A percentile compares a stretch with the other conserved stretches of the same genome.
phyloP scores from a whole-genome alignment of 768 basidiomycete genomes.

The Leccinum variicolor region DNA sequence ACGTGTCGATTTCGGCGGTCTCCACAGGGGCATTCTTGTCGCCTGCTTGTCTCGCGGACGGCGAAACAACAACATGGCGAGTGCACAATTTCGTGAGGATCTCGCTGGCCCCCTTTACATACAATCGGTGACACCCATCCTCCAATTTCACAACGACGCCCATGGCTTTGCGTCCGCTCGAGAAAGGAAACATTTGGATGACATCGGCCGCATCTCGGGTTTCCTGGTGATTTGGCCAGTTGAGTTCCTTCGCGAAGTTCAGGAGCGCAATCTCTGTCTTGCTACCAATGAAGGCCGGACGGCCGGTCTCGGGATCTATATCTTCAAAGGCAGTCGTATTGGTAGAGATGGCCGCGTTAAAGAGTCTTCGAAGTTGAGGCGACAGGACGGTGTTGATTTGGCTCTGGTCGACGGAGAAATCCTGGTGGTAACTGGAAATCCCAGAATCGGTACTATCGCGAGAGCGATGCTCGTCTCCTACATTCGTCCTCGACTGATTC shows the following conservation, averaged over 20 bases:
- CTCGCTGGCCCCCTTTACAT: constrained; percentile 93
- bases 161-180: constrained; percentile 92
- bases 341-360: constrained; percentile 84
- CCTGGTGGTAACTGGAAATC: constrained; percentile 45
- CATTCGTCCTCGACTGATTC: constrained; percentile 70
- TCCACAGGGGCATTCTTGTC: constrained; percentile 40
- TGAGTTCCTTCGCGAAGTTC: constrained; percentile 75
- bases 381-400: constrained; percentile 65
- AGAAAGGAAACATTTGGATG: constrained; percentile 91
- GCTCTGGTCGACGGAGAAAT: constrained; percentile 84
- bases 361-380: constrained; percentile 54
- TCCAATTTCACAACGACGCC: constrained; percentile 72
- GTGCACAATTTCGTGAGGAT: constrained; percentile 79
- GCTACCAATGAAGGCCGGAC: constrained; percentile 73
- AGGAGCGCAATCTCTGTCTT: constrained; percentile 96
- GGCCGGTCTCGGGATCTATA: constrained; percentile 54
- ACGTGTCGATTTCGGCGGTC: constrained; percentile 57
- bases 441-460: constrained; percentile 31
- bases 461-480: constrained; percentile 45
- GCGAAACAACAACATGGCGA: constrained; percentile 65
- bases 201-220: constrained; percentile 59
- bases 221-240: constrained; percentile 70
- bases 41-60: constrained; percentile 13
- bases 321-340: constrained; percentile 98
- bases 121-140: constrained; percentile 59